Evolutionary conservation across 2,329 filamentous ascomycete species (phyloP), one percentile per base, ranked within the genome.

Genomic region (Chaetomiaceae sp.): DNA sequence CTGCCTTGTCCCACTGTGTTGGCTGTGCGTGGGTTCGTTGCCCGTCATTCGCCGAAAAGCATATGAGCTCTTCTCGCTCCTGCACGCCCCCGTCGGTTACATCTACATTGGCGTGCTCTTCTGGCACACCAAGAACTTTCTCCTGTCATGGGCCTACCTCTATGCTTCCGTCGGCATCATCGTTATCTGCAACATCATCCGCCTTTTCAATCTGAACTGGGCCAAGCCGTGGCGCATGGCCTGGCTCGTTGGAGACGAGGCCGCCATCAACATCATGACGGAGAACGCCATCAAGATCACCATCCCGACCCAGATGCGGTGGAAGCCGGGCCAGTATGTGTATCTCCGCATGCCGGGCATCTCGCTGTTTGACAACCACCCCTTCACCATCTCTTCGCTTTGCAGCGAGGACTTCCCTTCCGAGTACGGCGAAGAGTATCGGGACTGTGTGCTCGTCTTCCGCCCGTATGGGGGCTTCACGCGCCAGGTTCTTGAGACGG

Each of bases 201-300:
- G 92, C 14, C 65, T 95, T 2, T 88, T 89, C 69, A 95, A 91
- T 58, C 78, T 96, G 54, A 96, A 96, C 70, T 97, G 91, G 90
- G 75, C 82, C 31, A 87, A 86, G 59, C 89, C 91, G 6, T 85
- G 87, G 73, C 81, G 85, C 33, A 71, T 87, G 58, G 83, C 89
- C 0, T 95, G 89, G 72, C 73, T 95, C 61, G 86, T 96, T 38
- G 92, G 92, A 42, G 92, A 97, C 61, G 90, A 96, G 69, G 90
- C 89, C 0, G 88, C 89, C 21, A 84, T 96, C 34, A 93, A 89
- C 1, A 76, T 96, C 20, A 85, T 97, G 74, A 85, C 89, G 3
- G 90, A 96, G 62, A 92, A 95, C 63, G 89, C 89, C n/a, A 85
- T 97, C 71, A 96, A 96, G 67, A 81, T 97, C 59, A 96, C 92